Base-by-base conservation (phyloP, 1,284 basidiomycete species). In the Takashimella tepidaria region DNA sequence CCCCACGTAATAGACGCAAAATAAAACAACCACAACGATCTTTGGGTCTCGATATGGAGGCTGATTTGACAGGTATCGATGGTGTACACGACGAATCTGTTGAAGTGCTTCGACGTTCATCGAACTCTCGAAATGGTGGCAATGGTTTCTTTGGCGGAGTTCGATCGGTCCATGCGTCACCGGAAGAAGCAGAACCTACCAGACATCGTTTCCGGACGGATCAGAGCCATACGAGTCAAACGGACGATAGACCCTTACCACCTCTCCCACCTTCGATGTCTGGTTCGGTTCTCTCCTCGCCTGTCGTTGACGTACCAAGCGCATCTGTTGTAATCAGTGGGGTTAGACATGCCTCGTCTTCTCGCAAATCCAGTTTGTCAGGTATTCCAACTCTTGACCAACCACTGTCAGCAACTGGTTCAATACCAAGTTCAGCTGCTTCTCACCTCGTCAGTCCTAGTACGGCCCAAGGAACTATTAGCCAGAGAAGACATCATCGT, bases 401-500 rank as follows among this genome's bases (percentile, higher is more conserved):
- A 8, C 31, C 31, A 37, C 31, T 16, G 31, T 37, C 31, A 8
- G 31, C 31, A 37, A 8, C 31, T 8, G 31, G 31, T 8, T 37
- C 31, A 37, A 16, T 16, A 37, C 10, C 31, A 37, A 16, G 31
- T 8, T 37, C 31, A 37, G 16, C 31, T 16, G 16, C 31, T 8
- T 37, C 31, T 8, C 31, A 37, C 10, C 48, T 73, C 13, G 65
- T 72, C 50, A 67, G 61, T 45, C 60, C 66, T 0, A 64, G 59
- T 12, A 70, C 68, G 3, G 53, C 59, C 4, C 56, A 63, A 27
- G 69, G 69, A 1, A 69, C 67, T 3, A 71, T 74, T 54, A 64
- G 62, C 27, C 70, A 71, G 50, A 54, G 71, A 20, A 59, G 73
- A 41, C 56, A 62, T 37, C 55, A 51, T 31, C 47, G 53, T 2